These are phyloP conservation scores for Solanum hybrid DNA, from an alignment of 305 asterid genomes.

Conservation along the genomic window DNA sequence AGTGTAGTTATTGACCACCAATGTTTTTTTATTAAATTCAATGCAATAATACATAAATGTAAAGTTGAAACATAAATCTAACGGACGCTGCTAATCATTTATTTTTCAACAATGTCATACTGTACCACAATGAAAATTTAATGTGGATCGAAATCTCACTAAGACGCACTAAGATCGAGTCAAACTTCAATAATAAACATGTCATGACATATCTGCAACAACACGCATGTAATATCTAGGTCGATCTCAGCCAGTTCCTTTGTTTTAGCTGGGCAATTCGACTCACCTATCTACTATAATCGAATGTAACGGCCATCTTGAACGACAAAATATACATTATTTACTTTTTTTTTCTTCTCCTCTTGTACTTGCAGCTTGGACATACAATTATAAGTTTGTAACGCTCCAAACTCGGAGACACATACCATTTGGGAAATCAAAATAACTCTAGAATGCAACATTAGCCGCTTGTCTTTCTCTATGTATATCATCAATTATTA, in stretches of 20 bases:
- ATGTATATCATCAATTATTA: not conserved
- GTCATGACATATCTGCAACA: not conserved
- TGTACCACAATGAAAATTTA: not conserved
- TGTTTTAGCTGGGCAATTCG: not conserved
- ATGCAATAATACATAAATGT: not conserved
- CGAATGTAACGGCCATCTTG: not conserved
- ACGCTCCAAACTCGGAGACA: not conserved
- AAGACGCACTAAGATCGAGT: not conserved
- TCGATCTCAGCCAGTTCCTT: not conserved
- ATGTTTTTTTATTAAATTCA: not conserved
- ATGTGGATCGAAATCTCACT: not conserved
- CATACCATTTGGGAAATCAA: not conserved
- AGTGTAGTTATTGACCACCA: not conserved
- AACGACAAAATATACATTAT: not conserved
- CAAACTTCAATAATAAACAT: not conserved
- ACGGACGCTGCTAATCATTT: not conserved
- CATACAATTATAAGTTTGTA: not conserved
- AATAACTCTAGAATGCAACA: not conserved
- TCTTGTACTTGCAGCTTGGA: not conserved
- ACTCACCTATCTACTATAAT: no score
- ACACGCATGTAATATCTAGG: not conserved
- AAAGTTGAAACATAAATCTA: not conserved
- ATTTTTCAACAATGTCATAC: not conserved
- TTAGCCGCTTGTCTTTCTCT: not conserved
- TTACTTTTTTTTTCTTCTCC: not conserved